Conservation (phyloP, 257 asterid species). For the Nicotiana knightiana region DNA sequence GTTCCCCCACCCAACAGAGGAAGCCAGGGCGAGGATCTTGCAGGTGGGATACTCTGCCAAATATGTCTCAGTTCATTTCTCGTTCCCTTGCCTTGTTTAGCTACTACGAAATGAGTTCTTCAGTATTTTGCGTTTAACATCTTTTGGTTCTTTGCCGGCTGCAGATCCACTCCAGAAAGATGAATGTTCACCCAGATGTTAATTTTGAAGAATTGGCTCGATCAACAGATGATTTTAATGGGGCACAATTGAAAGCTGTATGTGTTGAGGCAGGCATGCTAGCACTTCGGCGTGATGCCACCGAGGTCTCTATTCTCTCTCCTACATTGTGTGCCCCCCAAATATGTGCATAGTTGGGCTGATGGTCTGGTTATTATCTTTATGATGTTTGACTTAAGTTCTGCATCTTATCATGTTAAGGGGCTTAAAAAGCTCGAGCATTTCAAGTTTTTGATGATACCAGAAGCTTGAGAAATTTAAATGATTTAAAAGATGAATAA, state of each 20-base stretch:
- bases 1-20: constrained; percentile 94
- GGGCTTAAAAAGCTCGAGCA: neutral
- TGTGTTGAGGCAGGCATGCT: constrained; percentile 98
- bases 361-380: neutral
- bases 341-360: neutral
- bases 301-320: constrained; percentile 53
- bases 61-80: neutral
- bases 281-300: constrained; percentile 96
- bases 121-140: neutral
- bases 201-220: constrained; percentile 99
- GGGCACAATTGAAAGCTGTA: constrained; percentile 96
- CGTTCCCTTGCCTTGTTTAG: neutral
- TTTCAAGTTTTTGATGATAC: neutral
- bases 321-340: neutral
- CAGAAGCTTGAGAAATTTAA: neutral
- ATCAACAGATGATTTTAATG: constrained; percentile 92
- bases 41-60: constrained; percentile 34
- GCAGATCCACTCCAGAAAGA: constrained; percentile 94
- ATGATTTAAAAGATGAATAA: neutral
- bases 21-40: constrained; percentile 81
- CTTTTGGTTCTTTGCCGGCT: neutral
- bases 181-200: constrained; percentile 94
- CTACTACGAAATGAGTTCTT: neutral
- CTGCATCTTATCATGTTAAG: neutral
- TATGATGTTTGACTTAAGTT: neutral